Percentiles rank a stretch among this genome's conserved stretches.
phyloP scores from a whole-genome alignment of 805 yeast species.

The Spathaspora girioi region DNA sequence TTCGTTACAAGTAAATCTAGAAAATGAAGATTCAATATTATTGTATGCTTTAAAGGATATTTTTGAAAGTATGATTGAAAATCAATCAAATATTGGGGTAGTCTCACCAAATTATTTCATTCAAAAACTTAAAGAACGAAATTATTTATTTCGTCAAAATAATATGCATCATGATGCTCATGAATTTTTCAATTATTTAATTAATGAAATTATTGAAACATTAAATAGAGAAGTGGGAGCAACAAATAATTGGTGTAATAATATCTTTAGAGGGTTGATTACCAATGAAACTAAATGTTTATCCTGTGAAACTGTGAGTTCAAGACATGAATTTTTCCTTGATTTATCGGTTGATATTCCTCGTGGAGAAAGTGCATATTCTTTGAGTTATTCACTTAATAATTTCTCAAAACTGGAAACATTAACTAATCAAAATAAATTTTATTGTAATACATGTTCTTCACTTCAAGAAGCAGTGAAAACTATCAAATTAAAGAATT shows the following conservation, averaged over 20 bases:
- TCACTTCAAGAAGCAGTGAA: constrained; percentile 93
- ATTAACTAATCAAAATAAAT: constrained; percentile 82
- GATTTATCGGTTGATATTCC: constrained; percentile 86
- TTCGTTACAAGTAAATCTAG: constrained; percentile 43
- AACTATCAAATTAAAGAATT: constrained; percentile 70
- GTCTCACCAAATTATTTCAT: constrained; percentile 78
- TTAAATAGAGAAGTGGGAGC: constrained; percentile 38
- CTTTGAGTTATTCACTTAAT: constrained; percentile 72
- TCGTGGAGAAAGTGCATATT: constrained; percentile 51
- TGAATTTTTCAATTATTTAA: constrained; percentile 83
- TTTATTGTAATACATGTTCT: constrained; percentile 86
- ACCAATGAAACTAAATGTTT: constrained; percentile 88
- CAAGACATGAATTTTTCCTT: constrained; percentile 80
- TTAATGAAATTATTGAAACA: constrained; percentile 65
- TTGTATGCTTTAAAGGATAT: constrained; percentile 74
- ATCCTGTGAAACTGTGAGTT: constrained; percentile 78
- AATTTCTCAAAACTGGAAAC: constrained; percentile 85
- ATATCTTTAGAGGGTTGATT: constrained; percentile 77
- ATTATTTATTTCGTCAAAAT: constrained; percentile 78
- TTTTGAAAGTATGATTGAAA: constrained; percentile 79
- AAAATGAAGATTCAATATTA: constrained; percentile 26
- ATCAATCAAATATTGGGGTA: constrained; percentile 67
- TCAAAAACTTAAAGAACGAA: constrained; percentile 73
- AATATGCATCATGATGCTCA: constrained; percentile 98
- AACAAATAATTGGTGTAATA: constrained; percentile 52